Conservation (phyloP, 208 protist species). For the Leishmania aethiopica region DNA sequence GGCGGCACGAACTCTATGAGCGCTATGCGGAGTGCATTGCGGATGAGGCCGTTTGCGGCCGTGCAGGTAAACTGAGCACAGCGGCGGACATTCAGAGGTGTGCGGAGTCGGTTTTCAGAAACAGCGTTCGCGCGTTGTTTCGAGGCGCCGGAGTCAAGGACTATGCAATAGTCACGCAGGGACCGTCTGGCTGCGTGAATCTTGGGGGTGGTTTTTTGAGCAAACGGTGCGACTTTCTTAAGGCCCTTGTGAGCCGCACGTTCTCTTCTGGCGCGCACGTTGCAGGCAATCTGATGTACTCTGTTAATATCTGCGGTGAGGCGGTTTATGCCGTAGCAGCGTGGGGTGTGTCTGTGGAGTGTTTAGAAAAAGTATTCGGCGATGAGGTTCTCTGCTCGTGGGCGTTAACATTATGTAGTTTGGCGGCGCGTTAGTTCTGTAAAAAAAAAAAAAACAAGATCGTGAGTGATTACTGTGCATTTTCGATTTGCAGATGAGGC, state of each 20-base stretch:
- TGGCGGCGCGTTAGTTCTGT: background rate
- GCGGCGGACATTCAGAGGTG: background rate
- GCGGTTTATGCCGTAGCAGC: background rate
- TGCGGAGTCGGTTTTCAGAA: background rate
- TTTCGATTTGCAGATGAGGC: background rate
- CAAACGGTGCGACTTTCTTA: background rate
- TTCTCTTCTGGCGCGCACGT: background rate
- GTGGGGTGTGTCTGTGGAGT: background rate
- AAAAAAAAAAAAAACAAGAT: background rate
- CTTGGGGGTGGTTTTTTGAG: background rate
- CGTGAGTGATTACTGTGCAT: background rate
- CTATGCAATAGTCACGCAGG: background rate
- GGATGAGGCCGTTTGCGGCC: background rate
- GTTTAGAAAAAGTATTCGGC: background rate
- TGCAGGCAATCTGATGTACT: background rate
- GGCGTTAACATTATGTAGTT: background rate
- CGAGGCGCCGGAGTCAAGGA: background rate
- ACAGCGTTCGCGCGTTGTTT: background rate
- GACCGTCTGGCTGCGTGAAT: background rate
- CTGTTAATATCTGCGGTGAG: background rate
- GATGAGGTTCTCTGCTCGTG: background rate
- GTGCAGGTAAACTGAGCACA: background rate
- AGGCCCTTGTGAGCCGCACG: background rate
- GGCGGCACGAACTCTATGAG: slow-evolving; percentile 1
- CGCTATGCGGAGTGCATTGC: background rate